These are phyloP conservation scores for Komagataella mondaviorum DNA, from an alignment of 805 yeast genomes.

Conservation along the genomic window DNA sequence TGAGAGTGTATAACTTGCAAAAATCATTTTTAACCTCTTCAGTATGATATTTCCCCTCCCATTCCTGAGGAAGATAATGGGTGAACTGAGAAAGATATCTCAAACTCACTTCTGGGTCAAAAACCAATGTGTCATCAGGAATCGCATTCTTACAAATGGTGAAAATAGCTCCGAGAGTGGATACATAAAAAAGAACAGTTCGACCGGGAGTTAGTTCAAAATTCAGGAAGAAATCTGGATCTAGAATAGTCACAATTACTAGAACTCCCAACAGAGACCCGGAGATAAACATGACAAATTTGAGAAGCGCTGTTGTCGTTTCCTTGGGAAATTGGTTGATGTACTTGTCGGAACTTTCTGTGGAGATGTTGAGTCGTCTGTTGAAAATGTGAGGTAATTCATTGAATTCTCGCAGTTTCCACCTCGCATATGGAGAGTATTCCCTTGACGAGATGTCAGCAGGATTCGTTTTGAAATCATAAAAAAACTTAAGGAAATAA, in stretches of 20 bases:
- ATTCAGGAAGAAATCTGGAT: constrained; percentile 82
- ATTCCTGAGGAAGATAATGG: constrained; percentile 75
- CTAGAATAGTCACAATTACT: constrained; percentile 63
- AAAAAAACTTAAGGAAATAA: constrained; percentile 83
- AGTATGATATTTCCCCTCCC: constrained; percentile 81
- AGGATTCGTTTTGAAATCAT: constrained; percentile 85
- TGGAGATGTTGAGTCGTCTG: constrained; percentile 63
- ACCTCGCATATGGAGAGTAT: constrained; percentile 87
- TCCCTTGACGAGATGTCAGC: constrained; percentile 71
- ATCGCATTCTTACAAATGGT: constrained; percentile 68
- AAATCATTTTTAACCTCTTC: constrained; percentile 77
- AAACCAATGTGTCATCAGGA: constrained; percentile 49
- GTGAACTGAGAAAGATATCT: constrained; percentile 74
- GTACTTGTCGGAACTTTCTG: constrained; percentile 69
- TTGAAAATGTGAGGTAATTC: constrained; percentile 85
- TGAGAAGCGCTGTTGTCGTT: constrained; percentile 36
- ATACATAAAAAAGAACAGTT: constrained; percentile 78
- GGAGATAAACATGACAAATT: constrained; percentile 58
- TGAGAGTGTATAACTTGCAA: constrained; percentile 62
- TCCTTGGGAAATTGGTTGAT: constrained; percentile 89
- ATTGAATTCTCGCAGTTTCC: constrained; percentile 91
- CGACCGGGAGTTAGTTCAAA: constrained; percentile 76
- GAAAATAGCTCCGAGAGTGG: constrained; percentile 78
- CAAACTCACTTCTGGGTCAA: constrained; percentile 86
- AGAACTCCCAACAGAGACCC: constrained; percentile 87